These are phyloP conservation scores for rapeseed (Brassica napus) DNA, from an alignment of 345 rosid species.

Conservation along the genomic window DNA sequence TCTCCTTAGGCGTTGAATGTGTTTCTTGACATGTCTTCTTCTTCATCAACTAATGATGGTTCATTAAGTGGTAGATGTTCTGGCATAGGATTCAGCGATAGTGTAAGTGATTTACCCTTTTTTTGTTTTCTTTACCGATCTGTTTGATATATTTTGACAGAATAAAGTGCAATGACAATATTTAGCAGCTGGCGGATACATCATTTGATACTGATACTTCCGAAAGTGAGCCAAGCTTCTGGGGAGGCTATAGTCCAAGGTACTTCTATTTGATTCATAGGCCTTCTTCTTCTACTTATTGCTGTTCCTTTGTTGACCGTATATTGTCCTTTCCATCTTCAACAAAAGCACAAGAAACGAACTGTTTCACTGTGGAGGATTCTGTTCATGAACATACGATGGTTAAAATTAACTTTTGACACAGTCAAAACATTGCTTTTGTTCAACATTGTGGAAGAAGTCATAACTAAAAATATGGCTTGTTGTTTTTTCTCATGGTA, in stretches of 20 bases:
- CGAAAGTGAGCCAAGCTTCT: conserved; percentile 58
- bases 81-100: conserved; percentile 41
- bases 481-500: conserved; percentile 10
- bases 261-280: conserved; percentile 31
- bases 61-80: conserved; percentile 39
- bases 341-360: too few relatives aligned
- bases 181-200: conserved; percentile 56
- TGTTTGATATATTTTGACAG: background rate
- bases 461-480: background rate
- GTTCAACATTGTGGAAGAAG: background rate
- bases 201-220: conserved; percentile 57
- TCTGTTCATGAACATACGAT: conserved; percentile 1
- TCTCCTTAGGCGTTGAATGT: conserved; percentile 70
- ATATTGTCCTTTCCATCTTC: background rate
- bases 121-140: background rate
- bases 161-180: conserved; percentile 13
- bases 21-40: conserved; percentile 68
- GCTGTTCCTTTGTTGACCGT: background rate
- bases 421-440: background rate
- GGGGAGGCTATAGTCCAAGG: conserved; percentile 66
- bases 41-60: conserved; percentile 44
- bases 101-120: conserved; percentile 51
- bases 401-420: background rate
- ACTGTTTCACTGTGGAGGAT: background rate
- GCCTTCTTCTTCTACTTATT: conserved; percentile 10